Base-by-base conservation (phyloP, 2,329 filamentous ascomycete species). In the Sclerotiophoma versabilis region DNA sequence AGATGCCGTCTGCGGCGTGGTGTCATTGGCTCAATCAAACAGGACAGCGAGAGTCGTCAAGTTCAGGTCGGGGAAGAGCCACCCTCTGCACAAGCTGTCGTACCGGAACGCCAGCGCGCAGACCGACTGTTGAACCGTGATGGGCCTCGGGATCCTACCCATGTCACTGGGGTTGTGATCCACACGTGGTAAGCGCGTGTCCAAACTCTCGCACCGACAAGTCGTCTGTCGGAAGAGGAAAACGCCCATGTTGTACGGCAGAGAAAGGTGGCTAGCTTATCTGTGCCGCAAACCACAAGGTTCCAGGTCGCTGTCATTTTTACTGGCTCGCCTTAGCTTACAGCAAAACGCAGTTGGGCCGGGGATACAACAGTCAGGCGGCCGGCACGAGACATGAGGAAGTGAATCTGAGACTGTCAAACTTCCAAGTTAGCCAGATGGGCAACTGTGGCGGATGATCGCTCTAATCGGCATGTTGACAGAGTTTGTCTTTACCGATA, bases 1-100 rank as follows among this genome's bases (percentile, higher is more conserved):
- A 30, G 33, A 45, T 41, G 25, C 34, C 33, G 46, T 19, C 46
- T 29, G 34, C 19, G 39, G 51, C 55, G 63, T 70, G 68, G 70
- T 65, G 69, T 67, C 69, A 69, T 70, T 68, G 59, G 59, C 49
- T 55, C 22, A 60, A 54, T 58, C 48, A 41, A 59, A 57, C 42
- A 49, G 50, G 57, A 39, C 37, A 43, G 44, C 34, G 33, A 57
- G 56, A 59, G 47, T 52, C 49, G 44, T 59, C 57, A 54, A 54
- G 22, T 45, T 45, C 45, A 34, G 34, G 36, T 41, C 33, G 37
- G 37, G 32, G 47, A 38, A 32, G 42, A 47, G 53, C 47, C 52
- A 47, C 46, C 19, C 14, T 17, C 39, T 49, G 51, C 33, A 49
- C 51, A 30, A n/a, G n/a, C 34, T 14, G 51, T 54, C n/a, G 51